A percentile compares a stretch with the other conserved stretches of the same genome.
phyloP scores from a whole-genome alignment of 176 grass and related monocot genomes.

The Oryza brachyantha region DNA sequence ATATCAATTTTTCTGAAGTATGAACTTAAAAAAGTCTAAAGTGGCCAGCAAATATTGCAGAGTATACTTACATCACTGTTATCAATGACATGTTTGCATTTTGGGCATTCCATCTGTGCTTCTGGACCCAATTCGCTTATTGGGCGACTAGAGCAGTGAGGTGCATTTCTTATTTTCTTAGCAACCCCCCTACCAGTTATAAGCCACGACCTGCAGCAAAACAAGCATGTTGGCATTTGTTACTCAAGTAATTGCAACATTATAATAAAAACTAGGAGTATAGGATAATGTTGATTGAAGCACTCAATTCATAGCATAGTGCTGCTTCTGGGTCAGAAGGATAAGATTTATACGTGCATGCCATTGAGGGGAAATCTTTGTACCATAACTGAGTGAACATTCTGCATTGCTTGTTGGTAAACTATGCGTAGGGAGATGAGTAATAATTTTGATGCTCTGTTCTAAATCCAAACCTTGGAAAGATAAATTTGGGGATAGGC shows the following conservation, averaged over 20 bases:
- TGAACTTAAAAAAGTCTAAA: slow-evolving; percentile 6
- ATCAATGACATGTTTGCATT: slow-evolving; percentile 75
- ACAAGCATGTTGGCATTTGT: not conserved
- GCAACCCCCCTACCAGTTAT: slow-evolving; percentile 73
- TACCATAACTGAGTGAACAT: not conserved
- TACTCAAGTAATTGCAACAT: not conserved
- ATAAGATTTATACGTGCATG: not conserved
- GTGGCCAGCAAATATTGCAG: not conserved
- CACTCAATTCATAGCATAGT: not conserved
- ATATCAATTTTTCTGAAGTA: not conserved
- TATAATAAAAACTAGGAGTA: not conserved
- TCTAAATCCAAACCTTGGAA: not conserved
- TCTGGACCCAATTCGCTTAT: slow-evolving; percentile 60
- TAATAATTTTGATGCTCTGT: not conserved
- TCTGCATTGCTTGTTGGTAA: not conserved
- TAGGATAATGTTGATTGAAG: not conserved
- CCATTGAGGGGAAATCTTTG: not conserved
- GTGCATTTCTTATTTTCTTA: slow-evolving; percentile 71
- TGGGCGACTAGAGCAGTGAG: slow-evolving; percentile 31
- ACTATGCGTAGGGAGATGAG: not conserved
- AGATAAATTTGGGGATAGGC: not conserved
- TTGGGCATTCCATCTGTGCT: slow-evolving; percentile 70
- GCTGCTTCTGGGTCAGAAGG: not conserved
- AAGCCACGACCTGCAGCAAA: slow-evolving; percentile 68
- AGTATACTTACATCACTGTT: slow-evolving; percentile 81